phyloP scores from a whole-genome alignment of 1,284 basidiomycete species.

The Termitomyces sp. region DNA sequence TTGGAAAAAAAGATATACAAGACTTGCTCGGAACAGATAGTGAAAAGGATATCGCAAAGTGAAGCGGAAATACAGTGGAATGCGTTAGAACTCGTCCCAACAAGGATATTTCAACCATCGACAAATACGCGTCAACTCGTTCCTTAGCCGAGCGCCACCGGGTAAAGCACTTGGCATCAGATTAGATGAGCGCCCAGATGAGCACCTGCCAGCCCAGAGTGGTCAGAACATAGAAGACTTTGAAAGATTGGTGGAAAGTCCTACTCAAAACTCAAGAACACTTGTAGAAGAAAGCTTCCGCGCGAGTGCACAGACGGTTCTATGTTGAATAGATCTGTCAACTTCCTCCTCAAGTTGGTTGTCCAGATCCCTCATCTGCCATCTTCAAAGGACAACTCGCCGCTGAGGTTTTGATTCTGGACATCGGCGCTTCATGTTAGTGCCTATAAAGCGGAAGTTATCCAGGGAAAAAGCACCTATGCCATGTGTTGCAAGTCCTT shows the following conservation, averaged over 20 bases:
- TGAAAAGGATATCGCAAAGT: slow-evolving; percentile 17
- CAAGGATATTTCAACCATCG: slow-evolving; percentile 15
- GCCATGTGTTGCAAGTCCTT: too few relatives aligned
- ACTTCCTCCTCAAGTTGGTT: background rate
- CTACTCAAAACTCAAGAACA: too few relatives aligned
- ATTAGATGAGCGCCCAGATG: slow-evolving; percentile 1
- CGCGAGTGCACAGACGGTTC: background rate
- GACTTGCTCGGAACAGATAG: background rate
- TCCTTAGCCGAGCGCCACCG: background rate
- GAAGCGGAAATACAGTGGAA: background rate
- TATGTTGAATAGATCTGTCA: background rate
- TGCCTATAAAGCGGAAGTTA: too few relatives aligned
- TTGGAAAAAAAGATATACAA: background rate
- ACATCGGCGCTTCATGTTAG: too few relatives aligned
- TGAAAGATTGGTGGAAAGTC: background rate
- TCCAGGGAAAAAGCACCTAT: too few relatives aligned
- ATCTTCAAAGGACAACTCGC: background rate
- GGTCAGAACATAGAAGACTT: background rate
- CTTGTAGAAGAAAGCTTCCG: background rate
- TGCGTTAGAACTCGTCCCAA: background rate
- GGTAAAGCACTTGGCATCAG: background rate
- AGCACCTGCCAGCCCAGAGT: background rate
- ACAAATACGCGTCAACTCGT: slow-evolving; percentile 15
- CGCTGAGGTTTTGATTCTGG: background rate
- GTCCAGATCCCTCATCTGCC: background rate